phyloP scores from a whole-genome alignment of 352 stramenopile species.

The Globisporangium perplexum region DNA sequence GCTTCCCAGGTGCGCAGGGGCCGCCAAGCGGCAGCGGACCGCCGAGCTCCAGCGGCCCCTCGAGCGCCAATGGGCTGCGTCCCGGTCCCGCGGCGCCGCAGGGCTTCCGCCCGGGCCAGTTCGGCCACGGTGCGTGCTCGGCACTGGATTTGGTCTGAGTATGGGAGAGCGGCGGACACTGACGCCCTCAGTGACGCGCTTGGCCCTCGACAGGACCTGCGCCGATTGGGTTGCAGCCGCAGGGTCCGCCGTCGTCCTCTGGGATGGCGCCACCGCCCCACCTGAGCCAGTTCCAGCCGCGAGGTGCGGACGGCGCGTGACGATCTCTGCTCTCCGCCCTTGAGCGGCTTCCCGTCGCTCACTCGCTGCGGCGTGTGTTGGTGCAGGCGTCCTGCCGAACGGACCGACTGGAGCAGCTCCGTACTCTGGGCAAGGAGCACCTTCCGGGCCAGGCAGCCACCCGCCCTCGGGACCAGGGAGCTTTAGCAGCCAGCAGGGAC shows the following conservation, averaged over 20 bases:
- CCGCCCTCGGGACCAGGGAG: slow-evolving; percentile 2
- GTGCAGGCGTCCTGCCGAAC: slow-evolving; percentile 13
- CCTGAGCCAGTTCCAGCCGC: slow-evolving; percentile 36
- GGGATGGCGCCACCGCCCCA: slow-evolving; percentile 19
- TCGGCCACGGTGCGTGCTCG: slow-evolving; percentile 9
- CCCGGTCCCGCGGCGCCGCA: slow-evolving; percentile 8
- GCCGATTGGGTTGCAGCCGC: slow-evolving; percentile 4
- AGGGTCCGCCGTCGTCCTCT: slow-evolving; percentile 28
- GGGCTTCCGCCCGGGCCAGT: slow-evolving; percentile 18
- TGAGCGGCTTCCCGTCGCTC: background rate
- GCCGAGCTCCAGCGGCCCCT: slow-evolving; percentile 11
- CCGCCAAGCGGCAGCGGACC: slow-evolving; percentile 16
- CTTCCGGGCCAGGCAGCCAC: slow-evolving; percentile 9
- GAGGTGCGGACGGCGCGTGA: slow-evolving; percentile 9
- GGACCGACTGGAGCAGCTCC: slow-evolving; percentile 16
- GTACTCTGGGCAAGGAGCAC: slow-evolving; percentile 17
- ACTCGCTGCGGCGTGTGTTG: background rate
- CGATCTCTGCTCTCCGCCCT: background rate
- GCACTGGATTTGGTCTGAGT: no score
- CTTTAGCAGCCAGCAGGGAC: slow-evolving; percentile 11
- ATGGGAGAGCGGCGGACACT: background rate
- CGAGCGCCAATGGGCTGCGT: slow-evolving; percentile 9
- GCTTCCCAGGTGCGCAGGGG: slow-evolving; percentile 13
- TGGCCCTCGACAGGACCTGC: background rate
- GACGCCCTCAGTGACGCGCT: background rate